Evolutionary conservation across 495 filamentous ascomycete genomes (phyloP).

Genomic region (Immersiella caudata): DNA sequence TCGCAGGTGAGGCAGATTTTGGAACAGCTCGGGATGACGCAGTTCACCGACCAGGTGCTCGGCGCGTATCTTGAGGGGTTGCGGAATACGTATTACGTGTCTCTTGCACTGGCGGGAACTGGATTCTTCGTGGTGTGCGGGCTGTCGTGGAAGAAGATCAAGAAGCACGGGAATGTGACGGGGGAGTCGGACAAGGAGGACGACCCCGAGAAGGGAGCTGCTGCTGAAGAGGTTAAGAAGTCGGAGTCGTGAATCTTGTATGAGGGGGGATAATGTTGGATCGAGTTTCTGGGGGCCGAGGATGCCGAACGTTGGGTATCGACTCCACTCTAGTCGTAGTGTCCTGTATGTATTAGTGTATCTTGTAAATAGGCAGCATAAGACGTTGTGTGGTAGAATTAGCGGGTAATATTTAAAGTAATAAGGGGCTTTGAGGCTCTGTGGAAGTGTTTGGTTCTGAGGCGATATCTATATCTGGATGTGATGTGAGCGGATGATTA

Average conservation of each 20-base stretch:
- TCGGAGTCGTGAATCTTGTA: background rate
- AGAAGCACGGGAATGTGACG: constrained; percentile 29
- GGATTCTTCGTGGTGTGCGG: constrained; percentile 45
- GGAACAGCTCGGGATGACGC: constrained; percentile 30
- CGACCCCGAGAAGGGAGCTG: constrained; percentile 6
- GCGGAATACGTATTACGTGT: constrained; percentile 49
- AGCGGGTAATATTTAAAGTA: background rate
- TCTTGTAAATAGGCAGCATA: background rate
- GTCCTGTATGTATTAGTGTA: background rate
- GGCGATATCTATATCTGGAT: too few relatives aligned
- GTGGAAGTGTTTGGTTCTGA: too few relatives aligned
- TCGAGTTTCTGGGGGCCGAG: background rate
- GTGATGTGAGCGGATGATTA: too few relatives aligned
- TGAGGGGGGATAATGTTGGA: background rate
- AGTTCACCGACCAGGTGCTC: constrained; percentile 39
- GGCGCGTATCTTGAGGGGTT: constrained; percentile 50
- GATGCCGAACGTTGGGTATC: background rate
- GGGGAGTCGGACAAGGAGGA: constrained; percentile 7
- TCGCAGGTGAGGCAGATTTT: constrained; percentile 45
- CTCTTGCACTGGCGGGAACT: constrained; percentile 41
- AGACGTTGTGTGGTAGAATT: background rate
- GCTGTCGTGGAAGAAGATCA: constrained; percentile 52
- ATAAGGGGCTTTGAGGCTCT: background rate
- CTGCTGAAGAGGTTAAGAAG: background rate
- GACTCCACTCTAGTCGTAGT: background rate